Percentiles rank a stretch among this genome's conserved stretches.
Conservation (phyloP, 163 green algal genomes). For the Chloroidium sp. region DNA sequence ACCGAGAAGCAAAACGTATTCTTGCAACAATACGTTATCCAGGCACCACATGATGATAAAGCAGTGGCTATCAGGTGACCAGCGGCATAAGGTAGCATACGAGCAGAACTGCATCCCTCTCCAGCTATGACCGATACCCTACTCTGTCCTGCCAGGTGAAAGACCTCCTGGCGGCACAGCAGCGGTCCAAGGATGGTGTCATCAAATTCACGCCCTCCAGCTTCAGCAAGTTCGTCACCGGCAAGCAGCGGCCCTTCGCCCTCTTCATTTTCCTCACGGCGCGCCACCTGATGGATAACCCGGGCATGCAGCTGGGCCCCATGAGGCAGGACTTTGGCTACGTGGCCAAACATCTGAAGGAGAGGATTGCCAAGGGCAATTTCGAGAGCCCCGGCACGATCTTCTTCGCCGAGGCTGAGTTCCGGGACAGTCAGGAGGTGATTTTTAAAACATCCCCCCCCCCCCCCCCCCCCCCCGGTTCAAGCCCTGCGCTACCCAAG, state of each 20-base stretch:
- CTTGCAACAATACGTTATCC: too few species aligned
- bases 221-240: slow-evolving; percentile 30
- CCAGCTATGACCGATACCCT: too few species aligned
- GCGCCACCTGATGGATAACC: slow-evolving; percentile 32
- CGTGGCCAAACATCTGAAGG: slow-evolving; percentile 15
- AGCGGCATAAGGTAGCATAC: too few species aligned
- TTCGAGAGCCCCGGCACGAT: slow-evolving; percentile 4
- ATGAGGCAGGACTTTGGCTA: slow-evolving; percentile 27
- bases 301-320: slow-evolving; percentile 17
- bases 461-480: slow-evolving; percentile 26
- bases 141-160: neutral
- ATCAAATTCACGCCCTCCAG: slow-evolving; percentile 16
- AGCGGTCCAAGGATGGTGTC: slow-evolving; percentile 19
- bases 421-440: slow-evolving; percentile 9
- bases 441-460: slow-evolving; percentile 17
- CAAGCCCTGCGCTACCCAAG: slow-evolving; percentile 8
- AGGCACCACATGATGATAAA: too few species aligned
- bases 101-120: too few species aligned
- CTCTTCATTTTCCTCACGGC: slow-evolving; percentile 37
- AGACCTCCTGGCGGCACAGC: slow-evolving; percentile 19
- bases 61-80: too few species aligned
- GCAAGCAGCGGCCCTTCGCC: slow-evolving; percentile 32
- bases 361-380: slow-evolving; percentile 1
- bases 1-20: too few species aligned
- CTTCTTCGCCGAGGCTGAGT: slow-evolving; percentile 43